A percentile compares a stretch with the other conserved stretches of the same genome.
phyloP scores from a whole-genome alignment of 805 yeast species.

The Saccharomycopsis lassenensis region DNA sequence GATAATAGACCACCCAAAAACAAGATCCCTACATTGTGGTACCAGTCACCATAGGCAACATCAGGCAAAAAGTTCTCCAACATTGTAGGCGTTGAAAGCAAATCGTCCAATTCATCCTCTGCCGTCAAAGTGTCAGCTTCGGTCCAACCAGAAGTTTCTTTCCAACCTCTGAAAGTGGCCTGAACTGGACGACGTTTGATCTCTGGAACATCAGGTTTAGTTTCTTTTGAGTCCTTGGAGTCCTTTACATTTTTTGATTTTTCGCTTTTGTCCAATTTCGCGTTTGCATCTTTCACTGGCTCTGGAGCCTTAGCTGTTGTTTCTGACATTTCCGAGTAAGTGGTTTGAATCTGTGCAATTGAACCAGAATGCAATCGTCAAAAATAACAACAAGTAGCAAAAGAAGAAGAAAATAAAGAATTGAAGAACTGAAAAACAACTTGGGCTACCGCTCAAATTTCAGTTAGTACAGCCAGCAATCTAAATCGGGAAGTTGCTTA shows the following conservation, averaged over 20 bases:
- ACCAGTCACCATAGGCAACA: conserved; percentile 87
- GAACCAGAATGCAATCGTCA: too few relatives aligned
- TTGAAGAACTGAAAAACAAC: too few relatives aligned
- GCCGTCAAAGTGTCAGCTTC: conserved; percentile 49
- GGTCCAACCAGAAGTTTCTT: conserved; percentile 84
- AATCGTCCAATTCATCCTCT: conserved; percentile 65
- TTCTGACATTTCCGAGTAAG: not conserved
- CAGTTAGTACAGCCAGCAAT: too few relatives aligned
- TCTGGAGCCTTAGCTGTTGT: not conserved
- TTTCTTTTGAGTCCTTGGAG: not conserved
- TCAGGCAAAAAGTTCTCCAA: conserved; percentile 72
- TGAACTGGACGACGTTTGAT: conserved; percentile 38
- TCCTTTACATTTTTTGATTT: conserved; percentile 45
- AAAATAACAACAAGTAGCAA: too few relatives aligned
- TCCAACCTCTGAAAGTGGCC: conserved; percentile 85
- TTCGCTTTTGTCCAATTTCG: conserved; percentile 57
- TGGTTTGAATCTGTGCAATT: too few relatives aligned
- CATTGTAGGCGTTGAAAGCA: conserved; percentile 57
- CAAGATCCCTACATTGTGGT: conserved; percentile 71
- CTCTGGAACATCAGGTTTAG: conserved; percentile 10
- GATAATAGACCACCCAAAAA: conserved; percentile 59
- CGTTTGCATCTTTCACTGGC: too few relatives aligned
- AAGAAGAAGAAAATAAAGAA: too few relatives aligned
- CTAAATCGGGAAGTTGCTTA: too few relatives aligned
- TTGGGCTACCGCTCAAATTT: too few relatives aligned